Evolutionary conservation across 2,329 filamentous ascomycete genomes (phyloP).

Genomic region (Exutisphaerella laricina): DNA sequence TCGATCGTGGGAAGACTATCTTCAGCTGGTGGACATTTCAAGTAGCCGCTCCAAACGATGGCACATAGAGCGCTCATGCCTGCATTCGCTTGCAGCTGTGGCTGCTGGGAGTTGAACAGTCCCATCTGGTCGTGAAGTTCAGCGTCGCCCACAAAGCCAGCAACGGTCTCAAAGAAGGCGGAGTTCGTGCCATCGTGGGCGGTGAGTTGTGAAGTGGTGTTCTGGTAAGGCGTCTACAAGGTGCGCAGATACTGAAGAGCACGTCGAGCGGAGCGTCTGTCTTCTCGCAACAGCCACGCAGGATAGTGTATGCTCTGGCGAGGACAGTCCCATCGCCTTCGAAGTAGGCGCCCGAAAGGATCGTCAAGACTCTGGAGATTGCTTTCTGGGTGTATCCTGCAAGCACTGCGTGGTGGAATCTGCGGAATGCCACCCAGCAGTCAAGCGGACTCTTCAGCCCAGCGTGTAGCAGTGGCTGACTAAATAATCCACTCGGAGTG

Average conservation of each 20-base stretch:
- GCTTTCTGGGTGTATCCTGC: conserved; percentile 41
- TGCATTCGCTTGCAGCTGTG: not conserved
- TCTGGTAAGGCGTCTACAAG: conserved; percentile 19
- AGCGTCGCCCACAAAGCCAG: conserved; percentile 6
- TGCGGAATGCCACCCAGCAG: conserved; percentile 20
- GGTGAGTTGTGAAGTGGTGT: conserved; percentile 15
- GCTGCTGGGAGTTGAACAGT: conserved; percentile 2
- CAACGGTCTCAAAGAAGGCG: conserved; percentile 4
- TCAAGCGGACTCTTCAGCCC: conserved; percentile 14
- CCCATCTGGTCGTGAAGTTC: conserved; percentile 4
- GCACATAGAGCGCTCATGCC: not conserved
- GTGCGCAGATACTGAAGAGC: conserved; percentile 44
- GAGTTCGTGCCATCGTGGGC: conserved; percentile 4
- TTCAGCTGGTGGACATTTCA: not conserved
- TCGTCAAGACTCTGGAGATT: conserved; percentile 47
- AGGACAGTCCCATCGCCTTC: conserved; percentile 46
- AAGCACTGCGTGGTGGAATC: conserved; percentile 15
- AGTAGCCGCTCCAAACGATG: not conserved
- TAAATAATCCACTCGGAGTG: conserved; percentile 12
- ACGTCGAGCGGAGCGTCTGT: conserved; percentile 42
- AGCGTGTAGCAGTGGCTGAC: conserved; percentile 9
- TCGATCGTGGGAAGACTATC: conserved; percentile 1
- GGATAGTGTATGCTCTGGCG: conserved; percentile 51
- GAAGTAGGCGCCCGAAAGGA: conserved; percentile 46
- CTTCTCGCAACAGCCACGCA: conserved; percentile 48